Percentiles rank a stretch among this genome's conserved stretches.
These are phyloP conservation scores for Solanum chacoense DNA, from an alignment of 305 asterid genomes.

Conservation along the genomic window DNA sequence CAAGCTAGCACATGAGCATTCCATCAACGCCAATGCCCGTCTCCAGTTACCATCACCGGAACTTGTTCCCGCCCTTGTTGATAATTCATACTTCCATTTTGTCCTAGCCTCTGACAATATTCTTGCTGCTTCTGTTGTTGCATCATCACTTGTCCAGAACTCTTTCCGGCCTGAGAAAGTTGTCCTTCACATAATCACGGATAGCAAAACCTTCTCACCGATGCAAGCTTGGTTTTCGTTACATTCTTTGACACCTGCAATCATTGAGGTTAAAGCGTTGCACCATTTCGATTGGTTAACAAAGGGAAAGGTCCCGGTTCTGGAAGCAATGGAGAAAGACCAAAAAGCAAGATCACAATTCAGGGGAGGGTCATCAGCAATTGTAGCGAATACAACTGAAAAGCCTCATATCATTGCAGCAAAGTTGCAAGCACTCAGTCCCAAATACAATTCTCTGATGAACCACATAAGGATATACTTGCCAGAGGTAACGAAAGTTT, in stretches of 20 bases:
- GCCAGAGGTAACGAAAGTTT: conserved; percentile 51
- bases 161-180: conserved; percentile 55
- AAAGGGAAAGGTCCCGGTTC: conserved; percentile 79
- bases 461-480: conserved; percentile 83
- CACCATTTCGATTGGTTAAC: conserved; percentile 93
- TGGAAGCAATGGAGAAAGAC: conserved; percentile 96
- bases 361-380: conserved; percentile 87
- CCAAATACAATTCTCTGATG: conserved; percentile 84
- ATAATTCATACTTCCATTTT: conserved; percentile 71
- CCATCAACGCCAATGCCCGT: conserved; percentile 73
- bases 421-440: conserved; percentile 87
- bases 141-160: conserved; percentile 60
- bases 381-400: conserved; percentile 70
- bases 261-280: conserved; percentile 76
- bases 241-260: conserved; percentile 61
- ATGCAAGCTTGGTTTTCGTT: conserved; percentile 98
- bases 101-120: conserved; percentile 86
- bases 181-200: conserved; percentile 80
- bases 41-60: conserved; percentile 84
- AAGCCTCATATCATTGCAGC: conserved; percentile 78
- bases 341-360: conserved; percentile 67
- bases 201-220: conserved; percentile 69
- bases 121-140: conserved; percentile 89
- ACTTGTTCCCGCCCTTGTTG: conserved; percentile 66
- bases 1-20: conserved; percentile 69